These are phyloP conservation scores for Laguncularia racemosa DNA, from an alignment of 345 rosid species.

Conservation along the genomic window DNA sequence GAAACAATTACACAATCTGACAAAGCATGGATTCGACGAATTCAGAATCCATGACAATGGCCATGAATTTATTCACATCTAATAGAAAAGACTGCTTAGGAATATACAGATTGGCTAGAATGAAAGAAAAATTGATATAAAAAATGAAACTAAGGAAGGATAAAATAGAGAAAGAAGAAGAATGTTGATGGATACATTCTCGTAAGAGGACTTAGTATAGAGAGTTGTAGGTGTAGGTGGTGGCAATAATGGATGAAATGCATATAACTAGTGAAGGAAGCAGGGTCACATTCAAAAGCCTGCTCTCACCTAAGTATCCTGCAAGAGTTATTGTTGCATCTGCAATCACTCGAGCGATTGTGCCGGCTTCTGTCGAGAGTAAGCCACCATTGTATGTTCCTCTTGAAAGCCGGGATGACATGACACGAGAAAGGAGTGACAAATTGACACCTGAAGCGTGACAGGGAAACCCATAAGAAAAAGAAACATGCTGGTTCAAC, in stretches of 20 bases:
- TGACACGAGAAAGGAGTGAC: conserved; percentile 84
- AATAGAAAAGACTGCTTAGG: neutral
- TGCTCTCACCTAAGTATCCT: conserved; percentile 66
- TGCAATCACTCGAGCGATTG: conserved; percentile 90
- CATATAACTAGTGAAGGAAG: conserved; percentile 81
- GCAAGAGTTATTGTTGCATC: conserved; percentile 89
- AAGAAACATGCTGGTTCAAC: too few species aligned
- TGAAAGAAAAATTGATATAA: neutral
- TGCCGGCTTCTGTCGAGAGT: conserved; percentile 95
- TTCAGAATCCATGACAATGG: neutral
- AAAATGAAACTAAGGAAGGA: conserved; percentile 3
- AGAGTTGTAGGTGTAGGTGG: conserved; percentile 88
- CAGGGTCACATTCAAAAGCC: conserved; percentile 74
- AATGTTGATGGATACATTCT: neutral
- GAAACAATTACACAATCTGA: too few species aligned
- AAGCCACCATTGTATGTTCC: conserved; percentile 98
- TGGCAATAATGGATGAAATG: conserved; percentile 67
- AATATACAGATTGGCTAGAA: neutral
- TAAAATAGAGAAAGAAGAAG: conserved; percentile 4
- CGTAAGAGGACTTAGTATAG: conserved; percentile 41
- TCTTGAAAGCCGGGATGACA: conserved; percentile 92
- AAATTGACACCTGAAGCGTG: conserved; percentile 70
- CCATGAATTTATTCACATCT: neutral
- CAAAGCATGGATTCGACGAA: too few species aligned
- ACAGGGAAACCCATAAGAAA: too few species aligned